phyloP scores from a whole-genome alignment of 1,139 yeast species.

The Scheffersomyces lignicola region DNA sequence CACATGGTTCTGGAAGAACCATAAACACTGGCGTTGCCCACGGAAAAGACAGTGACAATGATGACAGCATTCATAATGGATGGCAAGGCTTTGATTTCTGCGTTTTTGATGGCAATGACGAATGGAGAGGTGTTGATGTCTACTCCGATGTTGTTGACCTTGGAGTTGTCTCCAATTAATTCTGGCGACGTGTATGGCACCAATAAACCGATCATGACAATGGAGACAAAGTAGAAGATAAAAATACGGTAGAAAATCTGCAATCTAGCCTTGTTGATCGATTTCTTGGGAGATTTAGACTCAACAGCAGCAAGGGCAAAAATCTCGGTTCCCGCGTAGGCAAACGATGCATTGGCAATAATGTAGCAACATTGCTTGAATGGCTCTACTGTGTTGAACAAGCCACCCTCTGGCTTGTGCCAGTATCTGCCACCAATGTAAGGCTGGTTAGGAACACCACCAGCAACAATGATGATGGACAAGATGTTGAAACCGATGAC shows the following conservation, averaged over 20 bases:
- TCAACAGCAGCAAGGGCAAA: conserved; percentile 40
- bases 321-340: conserved; percentile 29
- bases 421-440: conserved; percentile 34
- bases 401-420: conserved; percentile 32
- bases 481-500: conserved; percentile 33
- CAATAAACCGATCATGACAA: conserved; percentile 32
- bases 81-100: conserved; percentile 31
- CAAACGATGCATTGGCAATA: conserved; percentile 25
- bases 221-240: conserved; percentile 29
- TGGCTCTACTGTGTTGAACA: conserved; percentile 27
- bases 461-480: conserved; percentile 29
- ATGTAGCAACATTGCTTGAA: conserved; percentile 26
- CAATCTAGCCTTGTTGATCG: conserved; percentile 35
- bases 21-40: conserved; percentile 37
- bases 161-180: conserved; percentile 12
- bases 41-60: conserved; percentile 32
- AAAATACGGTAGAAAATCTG: conserved; percentile 37
- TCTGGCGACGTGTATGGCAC: conserved; percentile 27
- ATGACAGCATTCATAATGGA: conserved; percentile 34
- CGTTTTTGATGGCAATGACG: conserved; percentile 38
- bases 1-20: conserved; percentile 37
- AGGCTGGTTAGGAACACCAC: conserved; percentile 31
- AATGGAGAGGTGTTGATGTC: conserved; percentile 39
- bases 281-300: conserved; percentile 31
- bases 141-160: conserved; percentile 13